phyloP scores from a whole-genome alignment of 805 yeast species.

The Pichia membranifaciens region DNA sequence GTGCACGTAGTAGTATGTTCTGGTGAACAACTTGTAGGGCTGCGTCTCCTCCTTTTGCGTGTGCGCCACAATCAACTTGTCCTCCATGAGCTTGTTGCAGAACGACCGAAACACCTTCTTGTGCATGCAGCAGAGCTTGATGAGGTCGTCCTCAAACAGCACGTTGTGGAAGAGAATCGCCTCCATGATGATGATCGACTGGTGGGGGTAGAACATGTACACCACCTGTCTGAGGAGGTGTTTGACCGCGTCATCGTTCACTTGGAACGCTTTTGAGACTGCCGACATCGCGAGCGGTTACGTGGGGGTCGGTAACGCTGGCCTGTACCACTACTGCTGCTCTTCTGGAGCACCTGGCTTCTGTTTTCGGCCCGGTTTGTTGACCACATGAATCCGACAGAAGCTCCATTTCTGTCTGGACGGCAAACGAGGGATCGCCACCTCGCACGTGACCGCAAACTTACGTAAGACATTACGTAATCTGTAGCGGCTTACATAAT shows the following conservation, averaged over 20 bases:
- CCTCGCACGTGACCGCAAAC: too few relatives aligned
- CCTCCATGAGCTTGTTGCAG: conserved; percentile 78
- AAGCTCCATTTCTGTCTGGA: too few relatives aligned
- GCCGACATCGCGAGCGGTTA: conserved; percentile 8
- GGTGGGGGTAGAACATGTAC: conserved; percentile 80
- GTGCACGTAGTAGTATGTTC: conserved; percentile 76
- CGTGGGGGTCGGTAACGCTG: too few relatives aligned
- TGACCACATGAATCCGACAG: too few relatives aligned
- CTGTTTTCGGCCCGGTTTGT: too few relatives aligned
- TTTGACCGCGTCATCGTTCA: conserved; percentile 13
- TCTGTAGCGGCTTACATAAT: too few relatives aligned
- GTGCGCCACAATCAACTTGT: conserved; percentile 66
- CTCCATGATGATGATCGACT: conserved; percentile 79
- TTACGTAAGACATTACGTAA: too few relatives aligned
- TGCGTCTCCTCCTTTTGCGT: conserved; percentile 65
- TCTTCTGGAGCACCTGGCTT: too few relatives aligned
- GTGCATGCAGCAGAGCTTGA: conserved; percentile 73
- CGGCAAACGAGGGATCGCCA: too few relatives aligned
- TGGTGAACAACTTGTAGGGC: conserved; percentile 62
- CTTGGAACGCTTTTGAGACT: conserved; percentile 8
- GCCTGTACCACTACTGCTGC: too few relatives aligned
- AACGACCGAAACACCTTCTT: conserved; percentile 80
- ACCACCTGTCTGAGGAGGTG: conserved; percentile 67
- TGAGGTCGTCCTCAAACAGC: conserved; percentile 85
- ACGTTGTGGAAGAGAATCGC: conserved; percentile 86